Conservation (phyloP, 2,329 filamentous ascomycete genomes). For the Mycosphaerelloides madeirae region DNA sequence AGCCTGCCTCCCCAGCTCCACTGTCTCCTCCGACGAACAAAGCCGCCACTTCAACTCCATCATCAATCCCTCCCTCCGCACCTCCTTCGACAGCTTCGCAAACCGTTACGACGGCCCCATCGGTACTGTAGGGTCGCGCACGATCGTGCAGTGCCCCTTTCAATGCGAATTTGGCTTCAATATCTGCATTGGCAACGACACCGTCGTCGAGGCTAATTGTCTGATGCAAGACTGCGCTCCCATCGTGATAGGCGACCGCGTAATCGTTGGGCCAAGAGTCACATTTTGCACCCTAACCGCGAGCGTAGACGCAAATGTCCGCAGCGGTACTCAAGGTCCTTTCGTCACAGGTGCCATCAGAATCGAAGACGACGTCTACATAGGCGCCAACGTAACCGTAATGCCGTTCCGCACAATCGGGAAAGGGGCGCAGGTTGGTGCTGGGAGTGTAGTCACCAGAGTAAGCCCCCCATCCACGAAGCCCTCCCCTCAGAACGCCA, state of each 20-base stretch:
- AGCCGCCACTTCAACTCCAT: constrained; percentile 68
- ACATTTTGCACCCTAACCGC: constrained; percentile 75
- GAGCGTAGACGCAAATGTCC: constrained; percentile 65
- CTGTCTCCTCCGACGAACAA: constrained; percentile 62
- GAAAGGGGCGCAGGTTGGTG: constrained; percentile 49
- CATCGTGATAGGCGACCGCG: constrained; percentile 74
- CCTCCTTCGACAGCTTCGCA: constrained; percentile 3
- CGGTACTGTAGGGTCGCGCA: constrained; percentile 67
- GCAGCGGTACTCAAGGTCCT: constrained; percentile 65
- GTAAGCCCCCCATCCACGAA: too few relatives aligned
- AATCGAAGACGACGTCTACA: constrained; percentile 69
- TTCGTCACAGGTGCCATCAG: constrained; percentile 66
- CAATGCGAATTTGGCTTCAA: constrained; percentile 96
- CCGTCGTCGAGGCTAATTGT: constrained; percentile 77
- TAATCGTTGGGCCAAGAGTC: constrained; percentile 70
- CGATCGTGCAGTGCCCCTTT: constrained; percentile 81
- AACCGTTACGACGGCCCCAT: constrained; percentile 23
- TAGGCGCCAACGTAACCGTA: constrained; percentile 60
- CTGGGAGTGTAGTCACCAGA: constrained; percentile 52
- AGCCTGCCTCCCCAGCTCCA: constrained; percentile 27
- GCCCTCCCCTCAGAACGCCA: too few relatives aligned
- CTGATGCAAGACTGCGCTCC: constrained; percentile 80
- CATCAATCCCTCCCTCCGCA: constrained; percentile 56
- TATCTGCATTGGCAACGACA: constrained; percentile 78
- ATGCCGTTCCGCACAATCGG: constrained; percentile 53